Evolutionary conservation across 2,329 filamentous ascomycete genomes (phyloP), one percentile per base, ranked within the genome.

Genomic region (Graphiopsis chlorocephala): DNA sequence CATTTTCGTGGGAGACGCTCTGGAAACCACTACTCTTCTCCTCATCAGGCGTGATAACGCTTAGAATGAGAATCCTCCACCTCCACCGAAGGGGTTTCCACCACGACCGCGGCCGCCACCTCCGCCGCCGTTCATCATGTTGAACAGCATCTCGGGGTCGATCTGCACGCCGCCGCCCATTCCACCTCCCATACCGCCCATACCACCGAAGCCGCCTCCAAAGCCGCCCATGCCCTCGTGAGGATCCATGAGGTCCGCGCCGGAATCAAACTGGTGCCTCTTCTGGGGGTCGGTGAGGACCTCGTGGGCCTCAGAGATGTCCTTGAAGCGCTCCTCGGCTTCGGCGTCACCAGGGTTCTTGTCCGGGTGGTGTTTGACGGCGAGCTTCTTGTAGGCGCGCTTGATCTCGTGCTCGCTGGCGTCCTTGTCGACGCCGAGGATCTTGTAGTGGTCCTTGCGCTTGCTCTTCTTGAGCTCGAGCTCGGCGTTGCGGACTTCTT

Each of bases 371-470:
- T 97, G 91, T 69, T 93, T 84, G 71, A 99, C 94, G 64, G 95
- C 95, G 75, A 97, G 85, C 79, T 95, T 97, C 70, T 94, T 88
- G 82, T 99, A 99, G 1, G 94, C 95, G 82, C 93, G 94, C 85
- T 98, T 99, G 82, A 99, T 95, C 63, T 95, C 88, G 64, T 84
- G 84, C 25, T 96, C 92, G 47, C 86, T 86, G 42, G 93, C 93
- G 67, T 93, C 90, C 83, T 97, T 98, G 65, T 90, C 83, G 10
- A 99, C 82, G 6, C 89, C 91, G 61, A 99, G 87, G 70, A 98
- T 97, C 86, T 97, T 97, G 84, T 99, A 99, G 81, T 97, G 98
- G 75, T 99, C 95, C 80, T 99, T 99, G 67, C 95, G 86, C 80
- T 94, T 90, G 77, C 90, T 91, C 88, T 98, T 98, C 88, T 99